Evolutionary conservation across 139 green algal genomes (phyloP), one percentile per base, ranked within the genome.

Genomic region (Nannochloris sp.): DNA sequence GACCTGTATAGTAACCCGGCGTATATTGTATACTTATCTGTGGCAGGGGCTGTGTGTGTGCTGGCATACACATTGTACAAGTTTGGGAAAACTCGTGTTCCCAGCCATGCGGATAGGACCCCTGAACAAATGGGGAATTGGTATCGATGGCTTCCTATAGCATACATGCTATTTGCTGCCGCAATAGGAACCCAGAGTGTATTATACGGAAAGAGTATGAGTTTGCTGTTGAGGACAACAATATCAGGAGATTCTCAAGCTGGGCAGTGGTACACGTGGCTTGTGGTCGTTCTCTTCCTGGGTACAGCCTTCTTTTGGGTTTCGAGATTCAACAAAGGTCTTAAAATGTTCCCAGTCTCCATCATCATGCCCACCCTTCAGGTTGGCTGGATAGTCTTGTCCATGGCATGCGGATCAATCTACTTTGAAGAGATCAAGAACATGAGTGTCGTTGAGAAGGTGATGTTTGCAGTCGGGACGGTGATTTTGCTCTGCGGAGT

Each of bases 361-460:
- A 65, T 93, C 44, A 95, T 95, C 46, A 88, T 95, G 59, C 88
- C 88, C 1, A 77, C 82, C 6, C 81, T 95, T 64, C 87, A 95
- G 49, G 92, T 95, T 63, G 75, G 68, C 14, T 95, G 88, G 88
- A 87, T 86, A 9, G 69, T 95, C 13, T 89, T 93, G 61, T 84
- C 70, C 46, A 88, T 95, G 36, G 36, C 91, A 6, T 77, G 57
- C 6, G 88, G 88, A 29, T 81, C 85, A 60, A 59, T 95, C 17
- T 95, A 95, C 61, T 95, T 61, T 59, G 49, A 73, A 60, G 67
- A 66, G 16, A 33, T 25, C 3, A 17, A 61, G 5, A 6, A 23
- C 10, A 59, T 40, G 31, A 16, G 9, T 25, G 29, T 16, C 25
- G 45, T 33, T 44, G 37, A 66, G 5, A 49, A 31, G 25, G 6